Base-by-base conservation (phyloP, 768 basidiomycete genomes). In the Psilocybe azurescens region DNA sequence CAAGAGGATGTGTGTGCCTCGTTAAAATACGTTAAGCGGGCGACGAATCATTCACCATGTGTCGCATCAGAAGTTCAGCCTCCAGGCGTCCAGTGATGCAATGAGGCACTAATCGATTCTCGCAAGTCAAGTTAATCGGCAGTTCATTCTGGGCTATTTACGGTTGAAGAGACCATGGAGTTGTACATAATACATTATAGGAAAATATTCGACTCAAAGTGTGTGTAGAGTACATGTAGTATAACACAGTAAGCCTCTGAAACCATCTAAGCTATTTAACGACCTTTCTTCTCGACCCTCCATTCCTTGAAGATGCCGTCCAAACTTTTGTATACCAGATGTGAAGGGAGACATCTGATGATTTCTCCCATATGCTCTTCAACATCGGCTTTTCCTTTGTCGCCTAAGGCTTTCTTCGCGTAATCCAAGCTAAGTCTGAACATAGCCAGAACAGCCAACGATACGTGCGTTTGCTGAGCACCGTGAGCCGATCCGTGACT, bases 261-360 rank as follows among this genome's bases (percentile, higher is more conserved):
- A 44, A 44, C 14, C n/a, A n/a, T 44, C 41, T 44, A 44, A 44
- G 41, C 41, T 38, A 38, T 36, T 75, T 74, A 84, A 46, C 89
- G 77, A 49, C 89, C 87, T 75, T 92, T 93, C 79, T 91, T 93
- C 68, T 91, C 90, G 57, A 88, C 87, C 70, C 88, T 81, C 92
- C 92, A 94, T 72, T 97, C 95, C 72, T 93, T 93, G 79, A 95
- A 98, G 69, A 98, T 92, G 32, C 93, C 92, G 76, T 99, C 97
- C 73, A 98, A 74, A 70, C 92, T 93, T 77, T 93, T 93, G 78
- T 93, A 92, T 63, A 96, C 84, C 66, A 97, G 79, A 72, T 94
- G 90, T 32, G 89, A 88, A 33, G 97, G 97, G 64, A 99, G 72
- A 71, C 88, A 90, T 70, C 94, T 83, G 62, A 99, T 90, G 66